phyloP scores from a whole-genome alignment of 1,284 basidiomycete species.

The Trametes sp. region DNA sequence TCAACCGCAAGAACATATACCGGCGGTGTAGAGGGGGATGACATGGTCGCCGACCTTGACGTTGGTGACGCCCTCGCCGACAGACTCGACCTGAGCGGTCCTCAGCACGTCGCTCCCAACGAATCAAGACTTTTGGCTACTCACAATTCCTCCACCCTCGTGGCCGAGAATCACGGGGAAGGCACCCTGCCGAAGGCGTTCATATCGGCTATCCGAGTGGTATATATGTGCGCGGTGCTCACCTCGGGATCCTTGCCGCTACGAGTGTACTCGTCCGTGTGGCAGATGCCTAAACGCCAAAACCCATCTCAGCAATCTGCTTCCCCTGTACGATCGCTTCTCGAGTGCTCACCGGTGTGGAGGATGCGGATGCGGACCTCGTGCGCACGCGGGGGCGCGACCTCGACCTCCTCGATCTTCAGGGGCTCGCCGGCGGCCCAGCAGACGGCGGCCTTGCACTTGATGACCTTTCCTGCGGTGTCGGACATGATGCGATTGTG shows the following conservation, averaged over 20 bases:
- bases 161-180: constrained; percentile 97
- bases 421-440: constrained; percentile 95
- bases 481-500: constrained; percentile 58
- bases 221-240: constrained; percentile 25
- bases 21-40: constrained; percentile 92
- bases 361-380: constrained; percentile 96
- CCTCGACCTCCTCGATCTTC: constrained; percentile 91
- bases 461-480: constrained; percentile 81
- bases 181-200: constrained; percentile 63
- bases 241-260: constrained; percentile 97
- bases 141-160: constrained; percentile 86
- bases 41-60: constrained; percentile 93
- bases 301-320: not conserved
- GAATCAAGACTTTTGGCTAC: constrained; percentile 38
- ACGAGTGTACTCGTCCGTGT: constrained; percentile 97
- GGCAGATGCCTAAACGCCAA: constrained; percentile 82
- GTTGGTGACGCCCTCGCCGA: constrained; percentile 91
- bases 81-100: constrained; percentile 81
- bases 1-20: constrained; percentile 47
- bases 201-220: constrained; percentile 25
- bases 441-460: constrained; percentile 95
- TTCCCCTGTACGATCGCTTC: constrained; percentile 8
- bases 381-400: constrained; percentile 87
- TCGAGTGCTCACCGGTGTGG: constrained; percentile 72
- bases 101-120: constrained; percentile 4